Evolutionary conservation across 495 filamentous ascomycete species (phyloP), one percentile per base, ranked within the genome.

Genomic region (Aspergillus sparsus): DNA sequence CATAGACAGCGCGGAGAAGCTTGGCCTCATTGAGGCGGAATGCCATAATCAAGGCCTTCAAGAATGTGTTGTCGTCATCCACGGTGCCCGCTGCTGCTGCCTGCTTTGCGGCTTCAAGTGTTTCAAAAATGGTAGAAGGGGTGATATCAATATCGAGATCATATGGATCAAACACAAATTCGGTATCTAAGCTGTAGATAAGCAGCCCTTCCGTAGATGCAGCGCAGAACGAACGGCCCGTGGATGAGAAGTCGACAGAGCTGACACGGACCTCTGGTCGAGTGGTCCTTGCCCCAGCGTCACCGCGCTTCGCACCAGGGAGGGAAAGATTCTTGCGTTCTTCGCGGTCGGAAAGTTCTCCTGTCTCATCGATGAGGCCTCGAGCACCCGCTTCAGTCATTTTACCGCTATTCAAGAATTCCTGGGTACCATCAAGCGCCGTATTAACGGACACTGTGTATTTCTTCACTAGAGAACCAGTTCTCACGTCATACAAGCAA

Each of bases 121-220:
- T 87, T 9, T 84, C 80, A 2, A 96, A 75, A 4, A 91, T 96
- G 34, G 82, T 88, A 2, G 87, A 85, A 0, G 92, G 92, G 6
- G 94, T 98, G 60, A 98, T 89, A 44, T 88, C 86, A 64, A 98
- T 88, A 66, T 96, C 93, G 6, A 98, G 86, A 71, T 98, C 95
- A 70, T 95, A 96, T 2, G 94, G 94, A 71, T 98, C 94, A 66
- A 98, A 98, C 13, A 77, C 68, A 31, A 93, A 80, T 3, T 83
- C 81, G 15, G 81, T 87, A 68, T 98, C 94, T 39, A 98, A 78
- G 54, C 88, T 91, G 74, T 97, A 98, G 61, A 98, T 86, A 50
- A 98, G 80, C 33, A 98, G 78, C 12, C 94, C 94, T 76, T 98
- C 94, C 3, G 94, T 98, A 7, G 89, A 92, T 9, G 95, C 92